Evolutionary conservation across 441 rosid genomes (phyloP).

Genomic region (Populus trichocarpa): DNA sequence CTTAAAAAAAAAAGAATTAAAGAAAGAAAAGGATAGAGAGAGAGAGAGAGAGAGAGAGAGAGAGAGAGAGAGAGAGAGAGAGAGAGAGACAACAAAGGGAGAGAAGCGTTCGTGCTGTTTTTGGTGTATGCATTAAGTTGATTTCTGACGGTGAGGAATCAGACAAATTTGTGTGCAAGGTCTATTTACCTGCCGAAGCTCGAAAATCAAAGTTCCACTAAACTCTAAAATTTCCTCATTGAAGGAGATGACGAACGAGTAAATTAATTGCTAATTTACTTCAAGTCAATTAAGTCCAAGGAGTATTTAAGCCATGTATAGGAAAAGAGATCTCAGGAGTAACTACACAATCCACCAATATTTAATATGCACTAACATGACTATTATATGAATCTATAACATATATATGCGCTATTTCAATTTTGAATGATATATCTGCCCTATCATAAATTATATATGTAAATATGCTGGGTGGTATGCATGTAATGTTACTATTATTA

Average conservation of each 20-base stretch:
- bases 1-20: too few relatives aligned
- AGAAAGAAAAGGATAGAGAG: too few relatives aligned
- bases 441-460: too few relatives aligned
- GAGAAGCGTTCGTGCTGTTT: neutral
- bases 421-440: too few relatives aligned
- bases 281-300: neutral
- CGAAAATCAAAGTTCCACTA: neutral
- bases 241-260: neutral
- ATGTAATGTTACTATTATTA: too few relatives aligned
- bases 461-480: too few relatives aligned
- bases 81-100: too few relatives aligned
- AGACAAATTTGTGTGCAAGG: neutral
- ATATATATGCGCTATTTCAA: too few relatives aligned
- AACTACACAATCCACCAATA: neutral
- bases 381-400: too few relatives aligned
- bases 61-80: too few relatives aligned
- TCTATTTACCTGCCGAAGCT: too few relatives aligned
- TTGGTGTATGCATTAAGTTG: neutral
- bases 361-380: neutral
- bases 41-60: too few relatives aligned
- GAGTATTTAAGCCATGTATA: neutral
- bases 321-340: neutral
- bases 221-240: neutral
- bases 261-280: neutral
- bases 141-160: neutral